phyloP scores from a whole-genome alignment of 352 stramenopile genomes.

The Phytophthora citrophthora region DNA sequence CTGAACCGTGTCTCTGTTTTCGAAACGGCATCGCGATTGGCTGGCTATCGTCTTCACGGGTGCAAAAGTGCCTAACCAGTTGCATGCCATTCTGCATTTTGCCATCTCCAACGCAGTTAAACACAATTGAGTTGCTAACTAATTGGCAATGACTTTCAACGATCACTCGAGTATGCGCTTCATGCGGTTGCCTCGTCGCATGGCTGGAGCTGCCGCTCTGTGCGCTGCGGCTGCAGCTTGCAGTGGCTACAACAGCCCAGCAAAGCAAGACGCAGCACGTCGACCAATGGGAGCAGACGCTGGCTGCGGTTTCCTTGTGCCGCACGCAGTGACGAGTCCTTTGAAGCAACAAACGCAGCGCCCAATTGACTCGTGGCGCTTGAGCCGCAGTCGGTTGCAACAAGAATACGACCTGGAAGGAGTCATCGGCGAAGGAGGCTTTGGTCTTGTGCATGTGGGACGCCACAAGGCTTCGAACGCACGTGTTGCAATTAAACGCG shows the following conservation, averaged over 20 bases:
- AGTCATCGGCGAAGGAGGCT: constrained; percentile 61
- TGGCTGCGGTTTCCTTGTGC: constrained; percentile 14
- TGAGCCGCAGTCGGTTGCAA: constrained; percentile 34
- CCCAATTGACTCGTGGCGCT: constrained; percentile 16
- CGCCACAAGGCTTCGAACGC: constrained; percentile 51
- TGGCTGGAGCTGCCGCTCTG: constrained; percentile 27
- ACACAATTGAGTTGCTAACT: neutral
- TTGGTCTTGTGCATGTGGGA: constrained; percentile 48
- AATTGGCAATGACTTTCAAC: constrained; percentile 19
- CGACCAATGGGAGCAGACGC: constrained; percentile 9
- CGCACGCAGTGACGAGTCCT: constrained; percentile 6
- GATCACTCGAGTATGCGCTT: constrained; percentile 20
- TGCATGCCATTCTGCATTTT: constrained; percentile 34
- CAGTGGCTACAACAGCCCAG: constrained; percentile 3
- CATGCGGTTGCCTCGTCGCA: constrained; percentile 28
- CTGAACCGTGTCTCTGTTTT: constrained; percentile 5
- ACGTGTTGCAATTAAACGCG: constrained; percentile 61
- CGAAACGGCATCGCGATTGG: constrained; percentile 15
- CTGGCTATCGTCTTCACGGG: neutral
- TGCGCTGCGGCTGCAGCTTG: constrained; percentile 27
- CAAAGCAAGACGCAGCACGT: constrained; percentile 18
- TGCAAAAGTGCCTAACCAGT: too few species aligned
- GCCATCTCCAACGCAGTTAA: constrained; percentile 1
- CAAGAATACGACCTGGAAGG: constrained; percentile 53
- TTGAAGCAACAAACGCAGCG: constrained; percentile 18